Base-by-base conservation (phyloP, 495 filamentous ascomycete species). In the Melanomma pulvis-pyrius region DNA sequence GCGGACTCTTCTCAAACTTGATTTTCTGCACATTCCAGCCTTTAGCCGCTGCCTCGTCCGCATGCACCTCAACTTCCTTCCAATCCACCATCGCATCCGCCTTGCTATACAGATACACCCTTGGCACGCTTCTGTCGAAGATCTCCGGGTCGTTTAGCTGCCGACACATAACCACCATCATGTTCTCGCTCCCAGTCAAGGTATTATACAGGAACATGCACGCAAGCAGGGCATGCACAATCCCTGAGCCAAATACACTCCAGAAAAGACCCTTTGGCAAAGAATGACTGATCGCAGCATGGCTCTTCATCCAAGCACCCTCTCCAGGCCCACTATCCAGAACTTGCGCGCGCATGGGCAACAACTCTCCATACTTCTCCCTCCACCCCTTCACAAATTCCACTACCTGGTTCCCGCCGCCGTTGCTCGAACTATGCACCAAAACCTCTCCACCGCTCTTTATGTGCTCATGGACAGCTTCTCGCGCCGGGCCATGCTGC, bases 21-120 rank as follows among this genome's bases (percentile, higher is more conserved):
- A 69, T 59, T 19, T 61, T 65, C 24, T 57, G 56, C 17, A 72
- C 52, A 44, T 32, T 26, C 65, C 63, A 69, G 2, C 69, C 73
- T 24, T 57, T 56, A 34, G 9, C n/a, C 39, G 41, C 48, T 8
- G 71, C 74, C 17, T 68, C 65, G 32, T 65, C 58, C 1, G 72
- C 73, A 68, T 76, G 74, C 51, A 63, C 63, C 48, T 74, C 67
- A 15, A 76, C 71, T 52, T 73, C 71, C 24, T 67, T 47, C 28
- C 41, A n/a, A 13, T 52, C 49, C 1, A 75, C 69, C 61, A 74
- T 69, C 39, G 47, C 19, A 54, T 75, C 73, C 39, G 53, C 67
- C 54, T 65, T 62, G 22, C 65, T 70, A 41, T 75, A 75, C 53
- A 72, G 49, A 61, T 76, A 76, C 51, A 65, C 52, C 32, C 73